Evolutionary conservation across 2,329 filamentous ascomycete genomes (phyloP), one percentile per base, ranked within the genome.

Genomic region (Phialocephala sp.): DNA sequence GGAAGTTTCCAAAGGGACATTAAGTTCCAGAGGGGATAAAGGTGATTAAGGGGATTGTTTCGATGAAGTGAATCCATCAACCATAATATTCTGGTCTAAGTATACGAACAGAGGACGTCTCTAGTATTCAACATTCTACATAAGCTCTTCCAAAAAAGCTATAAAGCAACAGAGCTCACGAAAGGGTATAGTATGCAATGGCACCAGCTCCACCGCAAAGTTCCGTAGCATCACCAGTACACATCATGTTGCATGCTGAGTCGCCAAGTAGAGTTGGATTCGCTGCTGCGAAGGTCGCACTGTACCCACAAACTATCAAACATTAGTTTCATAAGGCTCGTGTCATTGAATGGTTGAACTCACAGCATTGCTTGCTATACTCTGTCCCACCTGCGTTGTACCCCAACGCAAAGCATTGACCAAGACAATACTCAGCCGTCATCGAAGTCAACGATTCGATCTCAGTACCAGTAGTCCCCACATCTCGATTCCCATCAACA

Each of bases 301-400:
- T 45, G 22, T 71, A 64, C 2, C 64, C 72, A 54, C 72, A 74
- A 50, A 67, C 47, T 54, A 27, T 54, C 27, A 18, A 18, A 54
- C 24, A 20, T 54, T 54, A 54, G 47, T 27, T 27, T 54, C n/a
- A 2, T 20, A 12, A 54, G 8, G 47, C 24, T 12, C 24, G 9
- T 32, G 20, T 2, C 6, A 1, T 18, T 54, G 6, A 6, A 20
- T n/a, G 8, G 15, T 54, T 32, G 27, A 32, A 54, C 47, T 32
- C 27, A 27, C 47, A 73, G 27, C 74, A 74, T 62, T 87, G 84
- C 22, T 82, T 74, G 18, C 84, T 83, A 65, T 87, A 88, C 73
- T 87, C 85, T 62, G 88, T 78, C 39, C 85, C 86, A 24, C 80
- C 86, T 9, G 85, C 84, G 71, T 80, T 79, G 74, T 86, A 88